These are phyloP conservation scores for Nemania diffusa DNA, from an alignment of 2,329 filamentous ascomycete species.

Conservation along the genomic window DNA sequence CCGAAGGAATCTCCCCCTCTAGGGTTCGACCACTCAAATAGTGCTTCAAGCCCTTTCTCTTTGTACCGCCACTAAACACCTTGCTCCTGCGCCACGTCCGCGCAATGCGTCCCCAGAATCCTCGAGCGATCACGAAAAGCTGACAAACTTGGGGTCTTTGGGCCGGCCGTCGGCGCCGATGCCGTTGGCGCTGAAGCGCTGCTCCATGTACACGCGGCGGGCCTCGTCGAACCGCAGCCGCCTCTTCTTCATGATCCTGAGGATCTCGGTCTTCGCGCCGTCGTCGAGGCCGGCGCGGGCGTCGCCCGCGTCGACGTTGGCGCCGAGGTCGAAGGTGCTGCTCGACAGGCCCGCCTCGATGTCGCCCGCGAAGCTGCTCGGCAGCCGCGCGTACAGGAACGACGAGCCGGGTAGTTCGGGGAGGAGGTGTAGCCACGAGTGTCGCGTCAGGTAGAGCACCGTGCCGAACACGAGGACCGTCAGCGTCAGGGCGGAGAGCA, in stretches of 20 bases:
- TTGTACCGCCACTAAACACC: not conserved
- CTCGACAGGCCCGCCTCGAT: constrained; percentile 88
- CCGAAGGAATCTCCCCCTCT: not conserved
- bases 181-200: constrained; percentile 84
- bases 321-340: constrained; percentile 81
- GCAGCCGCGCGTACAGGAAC: constrained; percentile 79
- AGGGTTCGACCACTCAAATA: not conserved
- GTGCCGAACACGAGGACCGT: constrained; percentile 77
- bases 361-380: constrained; percentile 78
- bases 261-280: constrained; percentile 80
- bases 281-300: constrained; percentile 83
- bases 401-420: constrained; percentile 51
- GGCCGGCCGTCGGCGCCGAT: constrained; percentile 90
- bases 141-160: constrained; percentile 93
- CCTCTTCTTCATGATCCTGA: constrained; percentile 88
- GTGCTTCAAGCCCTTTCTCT: not conserved
- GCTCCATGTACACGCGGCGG: constrained; percentile 84
- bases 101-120: not conserved
- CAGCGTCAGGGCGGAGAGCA: constrained; percentile 82
- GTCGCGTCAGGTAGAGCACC: constrained; percentile 82
- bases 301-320: constrained; percentile 84
- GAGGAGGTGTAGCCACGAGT: constrained; percentile 77
- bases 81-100: not conserved
- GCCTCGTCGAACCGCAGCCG: constrained; percentile 91
- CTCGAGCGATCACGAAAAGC: constrained; percentile 72